Conservation (phyloP, 768 basidiomycete species). For the Fibroporia radiculosa region DNA sequence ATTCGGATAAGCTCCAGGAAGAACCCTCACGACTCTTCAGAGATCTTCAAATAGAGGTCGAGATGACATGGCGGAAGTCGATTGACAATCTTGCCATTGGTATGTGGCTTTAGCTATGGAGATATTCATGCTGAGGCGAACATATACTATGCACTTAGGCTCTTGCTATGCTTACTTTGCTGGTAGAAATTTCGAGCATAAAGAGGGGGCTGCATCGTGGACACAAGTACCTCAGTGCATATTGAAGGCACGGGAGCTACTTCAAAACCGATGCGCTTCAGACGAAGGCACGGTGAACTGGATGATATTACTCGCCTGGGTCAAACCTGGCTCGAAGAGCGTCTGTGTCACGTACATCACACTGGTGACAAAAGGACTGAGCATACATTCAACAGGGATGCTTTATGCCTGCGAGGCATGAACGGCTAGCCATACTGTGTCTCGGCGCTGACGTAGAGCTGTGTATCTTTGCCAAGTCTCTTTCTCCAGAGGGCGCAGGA, state of each 20-base stretch:
- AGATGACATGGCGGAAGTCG: constrained; percentile 1
- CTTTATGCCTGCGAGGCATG: constrained; percentile 1
- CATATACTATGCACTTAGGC: neutral
- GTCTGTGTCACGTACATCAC: neutral
- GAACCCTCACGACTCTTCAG: constrained; percentile 5
- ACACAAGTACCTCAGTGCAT: constrained; percentile 2
- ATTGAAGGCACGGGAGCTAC: constrained; percentile 2
- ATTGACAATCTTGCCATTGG: neutral
- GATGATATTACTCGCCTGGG: constrained; percentile 7
- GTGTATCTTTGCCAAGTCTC: neutral
- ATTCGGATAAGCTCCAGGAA: constrained; percentile 2
- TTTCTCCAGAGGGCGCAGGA: neutral
- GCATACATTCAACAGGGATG: constrained; percentile 2
- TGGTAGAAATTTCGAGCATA: neutral
- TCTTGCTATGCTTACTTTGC: constrained; percentile 2
- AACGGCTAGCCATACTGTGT: constrained; percentile 4
- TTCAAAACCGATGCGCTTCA: constrained; percentile 1
- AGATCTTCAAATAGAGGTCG: constrained; percentile 7
- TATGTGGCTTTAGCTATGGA: neutral
- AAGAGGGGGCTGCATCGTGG: neutral
- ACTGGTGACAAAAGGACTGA: neutral
- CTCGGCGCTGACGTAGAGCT: constrained; percentile 14
- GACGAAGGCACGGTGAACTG: neutral
- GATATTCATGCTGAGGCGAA: too few relatives aligned
- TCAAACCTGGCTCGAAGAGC: constrained; percentile 7